Evolutionary conservation across 2,329 filamentous ascomycete genomes (phyloP).

Genomic region (Fusarium concolor): DNA sequence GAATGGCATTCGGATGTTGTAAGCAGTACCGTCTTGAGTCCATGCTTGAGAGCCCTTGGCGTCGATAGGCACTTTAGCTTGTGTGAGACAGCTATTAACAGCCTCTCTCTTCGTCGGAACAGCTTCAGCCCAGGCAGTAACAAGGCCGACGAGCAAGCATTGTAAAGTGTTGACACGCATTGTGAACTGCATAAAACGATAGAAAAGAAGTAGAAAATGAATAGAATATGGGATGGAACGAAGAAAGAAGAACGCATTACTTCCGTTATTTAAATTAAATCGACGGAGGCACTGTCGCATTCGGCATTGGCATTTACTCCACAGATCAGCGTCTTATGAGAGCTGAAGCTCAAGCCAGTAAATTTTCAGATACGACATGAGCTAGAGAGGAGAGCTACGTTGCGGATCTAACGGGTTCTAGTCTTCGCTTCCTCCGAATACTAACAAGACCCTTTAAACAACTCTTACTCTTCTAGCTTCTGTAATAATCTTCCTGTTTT

Average conservation of each 20-base stretch:
- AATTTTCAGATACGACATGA: conserved; percentile 10
- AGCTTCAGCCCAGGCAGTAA: background rate
- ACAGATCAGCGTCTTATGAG: conserved; percentile 22
- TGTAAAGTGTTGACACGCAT: conserved; percentile 16
- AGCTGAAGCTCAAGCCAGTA: conserved; percentile 3
- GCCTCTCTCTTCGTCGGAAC: conserved; percentile 40
- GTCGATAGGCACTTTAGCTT: conserved; percentile 44
- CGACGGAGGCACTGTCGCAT: background rate
- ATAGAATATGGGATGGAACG: no score
- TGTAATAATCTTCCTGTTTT: background rate
- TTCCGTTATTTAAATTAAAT: conserved; percentile 7
- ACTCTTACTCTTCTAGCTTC: background rate
- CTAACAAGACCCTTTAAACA: background rate
- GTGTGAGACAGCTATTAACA: conserved; percentile 46
- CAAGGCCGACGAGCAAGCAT: conserved; percentile 8
- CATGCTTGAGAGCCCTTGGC: conserved; percentile 42
- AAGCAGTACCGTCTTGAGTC: conserved; percentile 49
- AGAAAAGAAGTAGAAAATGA: no score
- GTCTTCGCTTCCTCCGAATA: background rate
- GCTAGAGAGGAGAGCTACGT: conserved; percentile 7
- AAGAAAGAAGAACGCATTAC: background rate
- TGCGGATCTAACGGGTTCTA: background rate
- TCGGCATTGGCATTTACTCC: background rate
- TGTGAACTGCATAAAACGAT: background rate
- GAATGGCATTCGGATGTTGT: conserved; percentile 51